A percentile compares a stretch with the other conserved stretches of the same genome.
These are phyloP conservation scores for Psilocybe cubensis DNA, from an alignment of 768 basidiomycete species.

Conservation along the genomic window DNA sequence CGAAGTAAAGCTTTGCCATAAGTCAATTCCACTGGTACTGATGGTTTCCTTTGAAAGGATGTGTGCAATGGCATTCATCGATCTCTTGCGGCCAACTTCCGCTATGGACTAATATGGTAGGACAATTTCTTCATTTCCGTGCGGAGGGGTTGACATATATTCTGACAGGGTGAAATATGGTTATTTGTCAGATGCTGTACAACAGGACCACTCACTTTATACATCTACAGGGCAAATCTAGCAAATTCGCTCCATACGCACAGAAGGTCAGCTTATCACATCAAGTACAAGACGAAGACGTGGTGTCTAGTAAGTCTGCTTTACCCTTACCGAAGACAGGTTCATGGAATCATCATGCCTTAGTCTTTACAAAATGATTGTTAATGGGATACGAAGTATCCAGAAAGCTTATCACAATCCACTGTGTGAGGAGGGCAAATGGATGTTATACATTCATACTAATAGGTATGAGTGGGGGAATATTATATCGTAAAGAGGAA, in stretches of 20 bases:
- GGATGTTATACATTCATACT: conserved; percentile 18
- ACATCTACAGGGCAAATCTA: conserved; percentile 77
- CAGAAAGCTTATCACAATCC: background rate
- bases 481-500: conserved; percentile 17
- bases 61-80: conserved; percentile 95
- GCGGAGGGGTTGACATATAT: too few species aligned
- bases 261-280: conserved; percentile 91
- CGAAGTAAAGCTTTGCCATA: conserved; percentile 53
- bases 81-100: conserved; percentile 88
- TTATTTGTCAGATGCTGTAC: background rate
- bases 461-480: conserved; percentile 13
- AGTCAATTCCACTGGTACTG: background rate
- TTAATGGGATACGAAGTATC: background rate
- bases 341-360: conserved; percentile 29
- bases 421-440: background rate
- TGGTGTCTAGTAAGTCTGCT: conserved; percentile 76
- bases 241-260: conserved; percentile 91
- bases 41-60: conserved; percentile 44
- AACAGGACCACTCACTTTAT: background rate
- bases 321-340: conserved; percentile 17
- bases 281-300: conserved; percentile 85
- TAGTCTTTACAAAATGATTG: conserved; percentile 35
- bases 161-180: conserved; percentile 26
- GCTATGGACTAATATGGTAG: conserved; percentile 93
- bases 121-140: too few species aligned